A percentile compares a stretch with the other conserved stretches of the same genome.
These are phyloP conservation scores for Solanum habrochaites DNA, from an alignment of 257 asterid genomes.

Conservation along the genomic window DNA sequence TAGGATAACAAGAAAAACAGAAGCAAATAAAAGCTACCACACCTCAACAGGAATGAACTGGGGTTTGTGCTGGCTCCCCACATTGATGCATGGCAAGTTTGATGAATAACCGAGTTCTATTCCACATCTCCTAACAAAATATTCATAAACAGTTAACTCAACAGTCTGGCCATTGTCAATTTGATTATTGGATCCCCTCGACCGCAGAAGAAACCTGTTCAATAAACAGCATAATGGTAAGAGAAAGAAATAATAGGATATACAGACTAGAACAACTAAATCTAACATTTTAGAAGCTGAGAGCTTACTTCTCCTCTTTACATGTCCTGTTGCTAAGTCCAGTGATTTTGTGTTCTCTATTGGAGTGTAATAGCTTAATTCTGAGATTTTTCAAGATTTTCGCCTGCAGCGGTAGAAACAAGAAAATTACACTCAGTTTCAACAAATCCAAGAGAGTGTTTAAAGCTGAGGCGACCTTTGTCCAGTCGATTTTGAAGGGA, in stretches of 20 bases:
- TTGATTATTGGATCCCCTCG: background rate
- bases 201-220: conserved; percentile 15
- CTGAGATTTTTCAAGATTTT: conserved; percentile 29
- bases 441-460: background rate
- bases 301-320: conserved; percentile 36
- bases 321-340: conserved; percentile 37
- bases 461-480: conserved; percentile 16
- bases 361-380: conserved; percentile 26
- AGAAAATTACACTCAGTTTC: background rate
- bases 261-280: background rate
- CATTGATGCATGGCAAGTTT: conserved; percentile 41
- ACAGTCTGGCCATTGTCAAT: conserved; percentile 1
- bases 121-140: conserved; percentile 26
- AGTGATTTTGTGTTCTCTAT: conserved; percentile 26
- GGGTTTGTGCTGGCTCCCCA: conserved; percentile 21
- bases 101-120: conserved; percentile 28
- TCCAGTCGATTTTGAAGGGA: conserved; percentile 36
- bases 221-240: background rate
- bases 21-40: conserved; percentile 3
- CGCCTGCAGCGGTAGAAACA: conserved; percentile 14
- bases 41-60: conserved; percentile 44
- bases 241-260: background rate
- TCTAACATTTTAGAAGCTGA: background rate
- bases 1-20: background rate
- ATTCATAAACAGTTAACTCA: conserved; percentile 36